A percentile compares a stretch with the other conserved stretches of the same genome.
These are phyloP conservation scores for Cyanidiococcus yangmingshanensis DNA, from an alignment of 23 red algal species.

Conservation along the genomic window DNA sequence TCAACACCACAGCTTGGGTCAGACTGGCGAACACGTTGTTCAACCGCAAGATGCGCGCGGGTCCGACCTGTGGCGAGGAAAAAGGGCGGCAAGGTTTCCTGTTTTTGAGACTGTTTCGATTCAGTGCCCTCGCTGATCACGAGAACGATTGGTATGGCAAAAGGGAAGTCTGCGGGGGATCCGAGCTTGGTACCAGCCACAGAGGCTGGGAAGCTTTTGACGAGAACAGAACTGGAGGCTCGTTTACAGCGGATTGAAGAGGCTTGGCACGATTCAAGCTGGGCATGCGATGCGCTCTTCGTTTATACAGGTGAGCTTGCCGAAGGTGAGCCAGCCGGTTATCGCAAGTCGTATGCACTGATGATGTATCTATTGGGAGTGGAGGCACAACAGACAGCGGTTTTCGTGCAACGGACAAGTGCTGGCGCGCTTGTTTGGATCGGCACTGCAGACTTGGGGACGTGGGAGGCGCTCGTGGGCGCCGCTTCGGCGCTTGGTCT, in stretches of 20 bases:
- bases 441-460: slow-evolving; percentile 20
- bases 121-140: too few species aligned
- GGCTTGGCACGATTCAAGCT: neutral
- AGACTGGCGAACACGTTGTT: too few species aligned
- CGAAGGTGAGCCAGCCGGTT: slow-evolving; percentile 57
- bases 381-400: slow-evolving; percentile 47
- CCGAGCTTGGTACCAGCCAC: too few species aligned
- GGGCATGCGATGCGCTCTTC: neutral
- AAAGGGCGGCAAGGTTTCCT: too few species aligned
- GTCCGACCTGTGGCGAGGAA: too few species aligned
- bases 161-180: too few species aligned
- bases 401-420: slow-evolving; percentile 20
- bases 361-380: slow-evolving; percentile 64
- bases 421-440: slow-evolving; percentile 25
- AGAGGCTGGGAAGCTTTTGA: too few species aligned
- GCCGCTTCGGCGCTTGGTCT: neutral
- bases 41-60: too few species aligned
- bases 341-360: slow-evolving; percentile 69
- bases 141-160: too few species aligned
- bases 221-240: neutral
- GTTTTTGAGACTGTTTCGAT: too few species aligned
- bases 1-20: too few species aligned
- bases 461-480: neutral
- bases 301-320: slow-evolving; percentile 18
- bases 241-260: neutral